These are phyloP conservation scores for Chlamydomonas applanata DNA, from an alignment of 139 green algal genomes.

Conservation along the genomic window DNA sequence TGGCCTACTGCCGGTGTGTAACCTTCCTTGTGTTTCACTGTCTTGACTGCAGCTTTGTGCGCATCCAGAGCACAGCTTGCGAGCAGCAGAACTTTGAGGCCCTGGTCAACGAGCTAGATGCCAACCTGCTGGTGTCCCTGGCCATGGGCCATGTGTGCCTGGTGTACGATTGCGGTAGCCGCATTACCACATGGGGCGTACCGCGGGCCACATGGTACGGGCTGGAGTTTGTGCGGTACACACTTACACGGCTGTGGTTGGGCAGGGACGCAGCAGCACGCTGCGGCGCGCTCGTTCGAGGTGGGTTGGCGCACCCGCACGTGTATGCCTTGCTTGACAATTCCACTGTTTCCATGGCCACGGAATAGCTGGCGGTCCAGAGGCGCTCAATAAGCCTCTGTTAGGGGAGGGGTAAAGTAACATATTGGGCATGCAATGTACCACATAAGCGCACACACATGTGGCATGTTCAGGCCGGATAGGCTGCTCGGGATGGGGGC, in stretches of 20 bases:
- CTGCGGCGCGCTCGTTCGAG: neutral
- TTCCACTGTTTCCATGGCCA: too few species aligned
- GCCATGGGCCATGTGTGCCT: constrained; percentile 62
- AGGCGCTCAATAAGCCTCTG: too few species aligned
- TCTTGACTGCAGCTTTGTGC: constrained; percentile 39
- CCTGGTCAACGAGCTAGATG: constrained; percentile 55
- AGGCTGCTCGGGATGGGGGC: too few species aligned
- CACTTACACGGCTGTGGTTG: constrained; percentile 14
- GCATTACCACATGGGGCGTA: constrained; percentile 2
- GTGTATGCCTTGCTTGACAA: too few species aligned
- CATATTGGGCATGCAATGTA: too few species aligned
- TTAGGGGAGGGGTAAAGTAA: too few species aligned
- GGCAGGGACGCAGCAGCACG: neutral
- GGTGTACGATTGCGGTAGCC: constrained; percentile 28
- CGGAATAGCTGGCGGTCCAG: too few species aligned
- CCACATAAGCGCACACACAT: too few species aligned
- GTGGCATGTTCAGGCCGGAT: too few species aligned
- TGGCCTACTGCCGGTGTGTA: too few species aligned
- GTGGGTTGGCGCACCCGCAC: too few species aligned
- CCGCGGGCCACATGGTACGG: constrained; percentile 74
- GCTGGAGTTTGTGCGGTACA: constrained; percentile 54
- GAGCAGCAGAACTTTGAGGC: constrained; percentile 69
- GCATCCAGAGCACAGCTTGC: constrained; percentile 60
- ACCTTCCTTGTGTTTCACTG: too few species aligned
- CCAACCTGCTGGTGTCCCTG: constrained; percentile 54